phyloP scores from a whole-genome alignment of 257 asterid genomes.

The Primulina eburnea region DNA sequence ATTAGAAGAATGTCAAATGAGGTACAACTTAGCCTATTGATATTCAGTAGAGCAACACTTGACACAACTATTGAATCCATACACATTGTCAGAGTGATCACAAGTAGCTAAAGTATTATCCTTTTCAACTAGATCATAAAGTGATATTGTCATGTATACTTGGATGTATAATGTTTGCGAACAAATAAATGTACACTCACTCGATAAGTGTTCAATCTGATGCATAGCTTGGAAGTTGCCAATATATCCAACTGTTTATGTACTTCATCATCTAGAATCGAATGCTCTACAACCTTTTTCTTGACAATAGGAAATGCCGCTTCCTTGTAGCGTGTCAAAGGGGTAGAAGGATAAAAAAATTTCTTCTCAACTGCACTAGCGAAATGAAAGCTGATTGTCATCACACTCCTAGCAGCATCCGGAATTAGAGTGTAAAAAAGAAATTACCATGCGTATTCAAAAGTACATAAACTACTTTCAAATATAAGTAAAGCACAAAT shows the following conservation, averaged over 20 bases:
- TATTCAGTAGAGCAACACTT: conserved; percentile 12
- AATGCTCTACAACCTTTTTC: conserved; percentile 64
- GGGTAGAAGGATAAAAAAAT: conserved; percentile 69
- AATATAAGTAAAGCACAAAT: conserved; percentile 8
- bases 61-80: conserved; percentile 18
- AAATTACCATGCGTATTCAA: conserved; percentile 1
- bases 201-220: conserved; percentile 83
- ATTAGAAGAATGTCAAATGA: background rate
- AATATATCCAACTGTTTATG: conserved; percentile 59
- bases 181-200: conserved; percentile 49
- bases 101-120: background rate
- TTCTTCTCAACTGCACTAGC: conserved; percentile 67
- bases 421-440: conserved; percentile 11
- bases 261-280: conserved; percentile 54
- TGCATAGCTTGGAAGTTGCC: conserved; percentile 78
- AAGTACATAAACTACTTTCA: conserved; percentile 4
- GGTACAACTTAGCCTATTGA: conserved; percentile 5
- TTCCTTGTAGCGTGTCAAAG: conserved; percentile 91
- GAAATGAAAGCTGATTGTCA: conserved; percentile 26
- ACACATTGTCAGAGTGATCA: background rate
- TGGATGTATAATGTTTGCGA: conserved; percentile 1
- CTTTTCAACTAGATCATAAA: background rate
- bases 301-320: conserved; percentile 72
- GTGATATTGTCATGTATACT: background rate
- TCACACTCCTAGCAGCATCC: conserved; percentile 17